A percentile compares a stretch with the other conserved stretches of the same genome.
Conservation (phyloP, 2,329 filamentous ascomycete genomes). For the Fusarium paranaense region DNA sequence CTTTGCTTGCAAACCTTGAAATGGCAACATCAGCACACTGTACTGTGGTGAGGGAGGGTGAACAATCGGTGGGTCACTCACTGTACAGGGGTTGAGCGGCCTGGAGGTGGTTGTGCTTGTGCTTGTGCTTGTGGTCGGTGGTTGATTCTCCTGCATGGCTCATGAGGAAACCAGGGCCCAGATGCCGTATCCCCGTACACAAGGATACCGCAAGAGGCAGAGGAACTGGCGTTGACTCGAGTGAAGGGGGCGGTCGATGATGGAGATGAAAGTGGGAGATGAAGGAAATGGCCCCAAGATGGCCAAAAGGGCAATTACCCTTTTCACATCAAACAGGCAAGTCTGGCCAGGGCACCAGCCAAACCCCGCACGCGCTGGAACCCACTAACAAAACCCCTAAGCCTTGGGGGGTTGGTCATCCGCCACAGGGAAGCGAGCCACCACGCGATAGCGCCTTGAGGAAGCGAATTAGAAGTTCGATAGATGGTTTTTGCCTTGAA, state of each 20-base stretch:
- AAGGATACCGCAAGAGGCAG: neutral
- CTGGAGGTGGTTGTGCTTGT: constrained; percentile 6
- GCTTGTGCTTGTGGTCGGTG: neutral
- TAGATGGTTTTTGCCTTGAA: constrained; percentile 1
- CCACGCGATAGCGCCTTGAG: neutral
- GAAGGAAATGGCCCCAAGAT: constrained; percentile 3
- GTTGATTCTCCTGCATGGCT: constrained; percentile 36
- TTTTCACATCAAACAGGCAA: constrained; percentile 25
- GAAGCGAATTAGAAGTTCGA: constrained; percentile 6
- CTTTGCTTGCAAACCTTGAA: constrained; percentile 38
- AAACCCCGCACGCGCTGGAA: constrained; percentile 14
- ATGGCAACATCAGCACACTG: constrained; percentile 12
- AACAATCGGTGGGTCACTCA: constrained; percentile 13
- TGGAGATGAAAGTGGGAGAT: constrained; percentile 8
- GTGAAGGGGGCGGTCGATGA: neutral
- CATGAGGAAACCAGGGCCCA: constrained; percentile 2
- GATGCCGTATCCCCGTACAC: constrained; percentile 5
- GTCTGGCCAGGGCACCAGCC: neutral
- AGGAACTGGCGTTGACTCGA: neutral
- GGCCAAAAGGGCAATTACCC: constrained; percentile 30
- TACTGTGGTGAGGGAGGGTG: neutral
- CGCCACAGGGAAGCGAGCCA: neutral
- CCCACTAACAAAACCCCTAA: neutral
- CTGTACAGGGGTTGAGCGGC: constrained; percentile 38
- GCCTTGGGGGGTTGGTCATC: neutral